Base-by-base conservation (phyloP, 2,329 filamentous ascomycete genomes). In the Orbilia quercus region DNA sequence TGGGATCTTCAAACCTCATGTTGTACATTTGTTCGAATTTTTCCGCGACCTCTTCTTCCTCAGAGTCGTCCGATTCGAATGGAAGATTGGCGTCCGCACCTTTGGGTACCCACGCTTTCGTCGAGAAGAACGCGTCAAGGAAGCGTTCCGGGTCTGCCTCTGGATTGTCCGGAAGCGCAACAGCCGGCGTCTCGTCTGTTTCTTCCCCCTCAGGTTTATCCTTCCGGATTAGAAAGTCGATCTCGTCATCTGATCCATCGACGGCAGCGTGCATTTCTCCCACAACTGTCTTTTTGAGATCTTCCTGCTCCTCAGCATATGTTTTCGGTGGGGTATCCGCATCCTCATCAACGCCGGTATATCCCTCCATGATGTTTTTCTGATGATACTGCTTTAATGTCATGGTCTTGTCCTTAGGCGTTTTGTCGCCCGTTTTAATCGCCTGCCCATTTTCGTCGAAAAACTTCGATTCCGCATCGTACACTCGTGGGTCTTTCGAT, bases 111-210 rank as follows among this genome's bases (percentile, higher is more conserved):
- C 95, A 99, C 14, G 93, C 94, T 70, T 93, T 88, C 6, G 93
- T 86, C n/a, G 90, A 87, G 86, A 99, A 87, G 82, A 96, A 99
- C 80, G 97, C 96, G 62, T 91, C 94, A n/a, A 99, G 83, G 80
- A 92, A 99, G 0, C 87, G 90, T 79, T 98, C 94, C 0, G 94
- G 95, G 79, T 99, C 89, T 80, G 91, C 90, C 78, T 96, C 91
- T 1, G 38, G 95, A 92, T 69, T 87, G 86, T 75, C 75, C 12
- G 63, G 40, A 40, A 55, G 20, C 71, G 77, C 5, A 55, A 65
- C 38, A 76, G 77, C 67, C 79, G 80, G 50, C 75, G 75, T 67
- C 78, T 74, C 62, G 16, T 79, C 58, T 79, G 79, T 48, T 79
- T 80, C 48, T 77, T 79, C 75, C 67, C 79, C 75, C 44, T 78